phyloP scores from a whole-genome alignment of 371 early-diverging fungal species.

The Mucor racemosus region DNA sequence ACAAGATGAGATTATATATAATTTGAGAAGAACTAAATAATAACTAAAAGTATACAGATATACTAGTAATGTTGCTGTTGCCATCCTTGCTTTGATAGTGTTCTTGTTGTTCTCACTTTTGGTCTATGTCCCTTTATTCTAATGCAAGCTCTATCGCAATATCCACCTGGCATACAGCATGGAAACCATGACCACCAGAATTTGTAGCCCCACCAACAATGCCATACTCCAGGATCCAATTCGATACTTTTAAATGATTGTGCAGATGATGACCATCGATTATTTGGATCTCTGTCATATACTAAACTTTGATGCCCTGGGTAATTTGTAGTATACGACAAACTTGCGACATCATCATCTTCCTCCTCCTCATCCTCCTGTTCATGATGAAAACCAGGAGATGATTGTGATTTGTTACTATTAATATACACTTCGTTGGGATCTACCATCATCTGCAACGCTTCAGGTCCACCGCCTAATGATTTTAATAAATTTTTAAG shows the following conservation, averaged over 20 bases:
- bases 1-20: neutral
- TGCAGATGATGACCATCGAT: conserved; percentile 23
- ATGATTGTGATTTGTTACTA: neutral
- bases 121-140: conserved; percentile 15
- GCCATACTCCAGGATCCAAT: conserved; percentile 43
- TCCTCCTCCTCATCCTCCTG: conserved; percentile 15
- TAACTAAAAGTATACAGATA: neutral
- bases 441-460: conserved; percentile 34
- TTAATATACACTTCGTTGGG: conserved; percentile 11
- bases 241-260: conserved; percentile 50
- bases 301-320: conserved; percentile 41
- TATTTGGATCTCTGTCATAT: conserved; percentile 3
- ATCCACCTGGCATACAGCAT: conserved; percentile 56
- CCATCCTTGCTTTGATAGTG: conserved; percentile 28
- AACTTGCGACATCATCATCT: conserved; percentile 28
- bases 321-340: conserved; percentile 26
- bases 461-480: conserved; percentile 36
- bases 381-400: conserved; percentile 6
- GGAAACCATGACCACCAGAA: conserved; percentile 56
- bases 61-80: conserved; percentile 22
- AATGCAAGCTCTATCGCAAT: conserved; percentile 45
- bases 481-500: conserved; percentile 31
- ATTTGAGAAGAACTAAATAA: no score
- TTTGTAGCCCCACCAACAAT: conserved; percentile 48
- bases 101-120: conserved; percentile 10